Percentiles rank a stretch among this genome's conserved stretches.
phyloP scores from a whole-genome alignment of 495 filamentous ascomycete species.

The Aspergillus leporis region DNA sequence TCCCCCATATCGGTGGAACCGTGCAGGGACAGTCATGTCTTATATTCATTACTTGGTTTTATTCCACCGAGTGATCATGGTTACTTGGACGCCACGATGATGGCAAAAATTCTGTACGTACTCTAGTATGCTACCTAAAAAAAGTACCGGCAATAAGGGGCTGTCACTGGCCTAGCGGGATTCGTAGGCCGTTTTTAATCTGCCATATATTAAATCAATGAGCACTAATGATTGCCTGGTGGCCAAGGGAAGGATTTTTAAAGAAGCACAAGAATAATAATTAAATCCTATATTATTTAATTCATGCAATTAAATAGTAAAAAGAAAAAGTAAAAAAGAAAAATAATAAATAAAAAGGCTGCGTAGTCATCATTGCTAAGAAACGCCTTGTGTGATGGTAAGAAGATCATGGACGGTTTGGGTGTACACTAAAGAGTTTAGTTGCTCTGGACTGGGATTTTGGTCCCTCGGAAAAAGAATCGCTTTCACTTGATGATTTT shows the following conservation, averaged over 20 bases:
- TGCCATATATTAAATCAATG: constrained; percentile 2
- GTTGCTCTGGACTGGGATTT: not conserved
- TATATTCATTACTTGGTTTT: constrained; percentile 2
- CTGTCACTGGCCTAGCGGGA: not conserved
- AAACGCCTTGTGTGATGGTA: not conserved
- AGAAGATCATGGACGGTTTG: constrained; percentile 1
- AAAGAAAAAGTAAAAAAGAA: not conserved
- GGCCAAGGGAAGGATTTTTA: constrained; percentile 4
- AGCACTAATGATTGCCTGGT: not conserved
- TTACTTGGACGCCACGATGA: not conserved
- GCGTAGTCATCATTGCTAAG: not conserved
- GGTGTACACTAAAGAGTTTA: not conserved
- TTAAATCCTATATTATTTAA: not conserved
- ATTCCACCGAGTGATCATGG: not conserved
- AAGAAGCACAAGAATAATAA: constrained; percentile 6
- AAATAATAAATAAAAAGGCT: not conserved
- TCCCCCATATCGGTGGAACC: constrained; percentile 16
- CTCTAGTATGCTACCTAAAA: not conserved
- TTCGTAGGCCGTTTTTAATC: constrained; percentile 4
- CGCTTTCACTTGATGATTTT: not conserved
- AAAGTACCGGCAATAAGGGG: constrained; percentile 8
- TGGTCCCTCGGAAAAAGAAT: constrained; percentile 2
- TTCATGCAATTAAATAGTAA: not conserved
- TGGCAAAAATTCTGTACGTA: not conserved
- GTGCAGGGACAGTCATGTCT: constrained; percentile 4